A percentile compares a stretch with the other conserved stretches of the same genome.
These are phyloP conservation scores for Tulasnella sp. DNA, from an alignment of 768 basidiomycete species.

Conservation along the genomic window DNA sequence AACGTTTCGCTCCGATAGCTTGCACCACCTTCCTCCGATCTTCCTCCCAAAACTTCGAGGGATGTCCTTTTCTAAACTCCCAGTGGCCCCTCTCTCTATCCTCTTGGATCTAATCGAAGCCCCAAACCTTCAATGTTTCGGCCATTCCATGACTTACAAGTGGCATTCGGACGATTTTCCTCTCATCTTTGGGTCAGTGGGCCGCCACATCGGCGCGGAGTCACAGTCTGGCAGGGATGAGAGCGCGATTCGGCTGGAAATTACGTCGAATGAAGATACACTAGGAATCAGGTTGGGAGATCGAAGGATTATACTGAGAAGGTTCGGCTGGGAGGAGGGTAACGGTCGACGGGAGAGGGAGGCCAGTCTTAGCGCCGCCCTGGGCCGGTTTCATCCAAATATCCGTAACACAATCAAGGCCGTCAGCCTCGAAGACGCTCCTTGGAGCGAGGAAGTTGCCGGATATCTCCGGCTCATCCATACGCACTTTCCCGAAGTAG, in stretches of 20 bases:
- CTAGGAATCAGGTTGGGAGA: background rate
- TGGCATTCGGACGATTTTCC: background rate
- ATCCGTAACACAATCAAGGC: background rate
- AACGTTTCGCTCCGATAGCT: background rate
- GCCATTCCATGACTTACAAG: background rate
- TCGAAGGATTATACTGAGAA: background rate
- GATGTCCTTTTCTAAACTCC: background rate
- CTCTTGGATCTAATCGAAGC: background rate
- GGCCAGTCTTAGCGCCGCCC: background rate
- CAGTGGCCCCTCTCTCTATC: background rate
- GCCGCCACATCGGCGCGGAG: background rate
- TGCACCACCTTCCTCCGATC: background rate
- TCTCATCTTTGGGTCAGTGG: background rate
- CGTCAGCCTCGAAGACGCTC: background rate
- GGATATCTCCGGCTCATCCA: background rate
- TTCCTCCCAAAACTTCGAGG: background rate
- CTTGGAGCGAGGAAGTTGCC: background rate
- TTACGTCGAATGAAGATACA: background rate
- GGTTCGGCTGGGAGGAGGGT: background rate
- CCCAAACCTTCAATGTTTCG: background rate
- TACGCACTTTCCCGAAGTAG: background rate
- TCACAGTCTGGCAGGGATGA: background rate
- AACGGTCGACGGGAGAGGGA: background rate
- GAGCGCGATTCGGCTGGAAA: background rate
- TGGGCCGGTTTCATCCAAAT: background rate